Base-by-base conservation (phyloP, 176 grass and related monocot genomes). In the Lolium rigidum region DNA sequence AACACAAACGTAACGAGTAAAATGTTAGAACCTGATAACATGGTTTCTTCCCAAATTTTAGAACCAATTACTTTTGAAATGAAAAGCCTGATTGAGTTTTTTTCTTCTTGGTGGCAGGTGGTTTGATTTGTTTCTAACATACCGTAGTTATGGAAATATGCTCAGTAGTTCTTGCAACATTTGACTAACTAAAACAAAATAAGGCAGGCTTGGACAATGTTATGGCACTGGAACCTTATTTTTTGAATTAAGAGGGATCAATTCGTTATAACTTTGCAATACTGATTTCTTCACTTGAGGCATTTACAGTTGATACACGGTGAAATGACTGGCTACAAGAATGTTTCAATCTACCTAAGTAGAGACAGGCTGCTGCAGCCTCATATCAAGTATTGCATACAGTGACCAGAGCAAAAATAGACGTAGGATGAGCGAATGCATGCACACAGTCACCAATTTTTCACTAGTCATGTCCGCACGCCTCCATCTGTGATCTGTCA, bases 321-420 rank as follows among this genome's bases (percentile, higher is more conserved):
- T 2, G 41, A 78, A 82, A 82, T 35, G 28, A 43, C 21, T 2
- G 0, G 8, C 52, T 70, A 77, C 47, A 82, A 38, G 1, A 71
- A 83, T 16, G 18, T 72, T 49, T 78, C 2, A 31, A 76, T 13
- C 54, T 55, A 85, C 9, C 49, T 66, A 84, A 67, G 28, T 25
- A 20, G 24, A 85, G 49, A 59, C 6, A 2, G 67, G 38, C 58
- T 81, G 59, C 41, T 80, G 58, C 50, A 81, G 51, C 52, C 84
- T 79, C 31, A 86, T 13, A 83, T 83, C 84, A 56, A 90, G 80
- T 83, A 83, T 73, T 82, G 55, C 66, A 63, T 90, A 83, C 46
- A 82, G 18, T 65, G 39, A 79, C 84, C 46, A 86, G 64, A 86
- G 37, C 46, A 86, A 17, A 86, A 70, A 18, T 48, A 86, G 55